These are phyloP conservation scores for Leccinellum rugosiceps DNA, from an alignment of 768 basidiomycete species.

Conservation along the genomic window DNA sequence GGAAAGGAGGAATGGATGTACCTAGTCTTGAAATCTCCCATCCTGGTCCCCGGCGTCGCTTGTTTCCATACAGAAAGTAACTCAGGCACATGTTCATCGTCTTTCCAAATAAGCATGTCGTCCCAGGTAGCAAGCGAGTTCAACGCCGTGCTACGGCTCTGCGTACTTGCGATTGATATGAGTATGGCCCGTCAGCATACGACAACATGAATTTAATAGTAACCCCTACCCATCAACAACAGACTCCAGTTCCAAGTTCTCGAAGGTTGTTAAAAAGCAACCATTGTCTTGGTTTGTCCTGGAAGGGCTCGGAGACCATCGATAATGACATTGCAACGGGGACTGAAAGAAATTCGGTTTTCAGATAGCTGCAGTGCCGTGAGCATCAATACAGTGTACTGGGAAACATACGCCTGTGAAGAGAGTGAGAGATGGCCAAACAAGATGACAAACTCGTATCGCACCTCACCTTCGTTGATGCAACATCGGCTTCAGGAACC, in stretches of 20 bases:
- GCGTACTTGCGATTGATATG: conserved; percentile 55
- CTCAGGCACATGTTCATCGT: too few relatives aligned
- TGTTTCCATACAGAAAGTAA: too few relatives aligned
- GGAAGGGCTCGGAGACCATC: conserved; percentile 87
- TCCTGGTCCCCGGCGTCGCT: too few relatives aligned
- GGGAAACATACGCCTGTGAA: conserved; percentile 89
- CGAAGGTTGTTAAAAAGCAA: conserved; percentile 70
- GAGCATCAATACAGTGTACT: conserved; percentile 97
- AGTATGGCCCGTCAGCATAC: neutral
- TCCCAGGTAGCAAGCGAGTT: too few relatives aligned
- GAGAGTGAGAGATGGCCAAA: neutral
- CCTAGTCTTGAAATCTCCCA: too few relatives aligned
- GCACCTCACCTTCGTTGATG: conserved; percentile 80
- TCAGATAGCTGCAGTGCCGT: conserved; percentile 98
- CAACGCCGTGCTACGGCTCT: too few relatives aligned
- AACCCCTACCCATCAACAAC: conserved; percentile 96
- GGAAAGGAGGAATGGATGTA: too few relatives aligned
- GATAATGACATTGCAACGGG: conserved; percentile 91
- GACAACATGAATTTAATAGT: conserved; percentile 60
- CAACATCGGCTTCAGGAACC: conserved; percentile 99
- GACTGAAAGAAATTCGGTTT: conserved; percentile 90
- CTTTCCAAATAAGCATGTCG: too few relatives aligned
- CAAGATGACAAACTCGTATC: neutral
- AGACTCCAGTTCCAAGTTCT: conserved; percentile 80
- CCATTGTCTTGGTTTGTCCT: conserved; percentile 80